A percentile compares a stretch with the other conserved stretches of the same genome.
These are phyloP conservation scores for Blastosporella zonata DNA, from an alignment of 1,284 basidiomycete genomes.

Conservation along the genomic window DNA sequence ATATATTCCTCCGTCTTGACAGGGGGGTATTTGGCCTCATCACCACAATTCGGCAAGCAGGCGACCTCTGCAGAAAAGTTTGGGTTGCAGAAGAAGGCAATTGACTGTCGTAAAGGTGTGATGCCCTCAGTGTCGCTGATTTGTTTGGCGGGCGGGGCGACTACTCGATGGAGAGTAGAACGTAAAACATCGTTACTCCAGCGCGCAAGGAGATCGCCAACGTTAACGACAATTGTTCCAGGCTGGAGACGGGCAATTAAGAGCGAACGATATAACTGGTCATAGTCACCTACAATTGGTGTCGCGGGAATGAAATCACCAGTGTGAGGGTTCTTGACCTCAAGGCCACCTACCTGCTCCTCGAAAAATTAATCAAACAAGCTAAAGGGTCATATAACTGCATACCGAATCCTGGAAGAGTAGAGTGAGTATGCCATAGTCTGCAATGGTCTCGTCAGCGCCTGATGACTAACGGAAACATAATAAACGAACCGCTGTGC, in stretches of 20 bases:
- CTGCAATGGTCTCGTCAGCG: constrained; percentile 30
- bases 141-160: constrained; percentile 59
- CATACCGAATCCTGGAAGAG: constrained; percentile 77
- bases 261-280: constrained; percentile 6
- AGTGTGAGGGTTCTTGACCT: constrained; percentile 78
- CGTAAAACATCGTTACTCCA: constrained; percentile 83
- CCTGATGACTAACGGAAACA: neutral
- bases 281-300: constrained; percentile 58
- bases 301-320: constrained; percentile 67
- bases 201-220: constrained; percentile 77
- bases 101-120: constrained; percentile 71
- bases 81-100: constrained; percentile 88
- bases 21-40: constrained; percentile 57
- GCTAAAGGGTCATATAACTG: neutral
- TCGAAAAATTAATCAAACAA: neutral
- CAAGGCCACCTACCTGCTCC: constrained; percentile 75
- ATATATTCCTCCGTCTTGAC: constrained; percentile 78
- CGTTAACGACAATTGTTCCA: constrained; percentile 81
- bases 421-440: constrained; percentile 82
- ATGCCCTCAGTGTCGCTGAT: constrained; percentile 48
- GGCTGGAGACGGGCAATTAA: constrained; percentile 39
- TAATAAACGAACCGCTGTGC: constrained; percentile 57
- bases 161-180: constrained; percentile 80
- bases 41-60: constrained; percentile 71
- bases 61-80: constrained; percentile 68